Conservation (phyloP, 148 eudicot species). For the Polygonum maritimum region DNA sequence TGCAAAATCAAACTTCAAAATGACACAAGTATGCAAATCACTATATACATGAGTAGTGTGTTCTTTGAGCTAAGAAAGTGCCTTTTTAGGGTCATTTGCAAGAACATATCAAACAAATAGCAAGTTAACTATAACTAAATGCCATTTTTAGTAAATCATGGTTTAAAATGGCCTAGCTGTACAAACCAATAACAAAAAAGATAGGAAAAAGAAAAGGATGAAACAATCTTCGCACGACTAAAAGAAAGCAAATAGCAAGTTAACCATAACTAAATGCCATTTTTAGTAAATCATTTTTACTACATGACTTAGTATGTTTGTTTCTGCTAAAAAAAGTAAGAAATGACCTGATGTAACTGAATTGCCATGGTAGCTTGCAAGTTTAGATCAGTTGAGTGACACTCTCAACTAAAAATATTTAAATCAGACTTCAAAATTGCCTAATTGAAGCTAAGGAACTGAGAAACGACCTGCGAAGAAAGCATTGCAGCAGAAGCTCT, state of each 20-base stretch:
- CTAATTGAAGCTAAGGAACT: not conserved
- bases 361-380: not conserved
- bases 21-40: not conserved
- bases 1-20: not conserved
- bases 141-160: not conserved
- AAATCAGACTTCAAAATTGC: not conserved
- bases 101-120: not conserved
- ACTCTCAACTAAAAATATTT: not conserved
- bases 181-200: too few relatives aligned
- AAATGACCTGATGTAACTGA: not conserved
- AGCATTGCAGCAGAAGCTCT: constrained; percentile 12
- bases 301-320: not conserved
- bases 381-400: too few relatives aligned
- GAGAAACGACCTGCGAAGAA: constrained; percentile 24
- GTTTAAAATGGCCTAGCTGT: not conserved
- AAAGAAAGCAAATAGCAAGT: too few relatives aligned
- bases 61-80: too few relatives aligned
- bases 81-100: not conserved
- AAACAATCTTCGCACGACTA: too few relatives aligned
- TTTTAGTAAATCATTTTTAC: not conserved
- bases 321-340: too few relatives aligned
- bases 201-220: too few relatives aligned
- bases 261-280: not conserved
- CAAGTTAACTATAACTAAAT: not conserved
- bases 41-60: not conserved